These are phyloP conservation scores for Apiospora pterosperma DNA, from an alignment of 2,329 filamentous ascomycete species.

Conservation along the genomic window DNA sequence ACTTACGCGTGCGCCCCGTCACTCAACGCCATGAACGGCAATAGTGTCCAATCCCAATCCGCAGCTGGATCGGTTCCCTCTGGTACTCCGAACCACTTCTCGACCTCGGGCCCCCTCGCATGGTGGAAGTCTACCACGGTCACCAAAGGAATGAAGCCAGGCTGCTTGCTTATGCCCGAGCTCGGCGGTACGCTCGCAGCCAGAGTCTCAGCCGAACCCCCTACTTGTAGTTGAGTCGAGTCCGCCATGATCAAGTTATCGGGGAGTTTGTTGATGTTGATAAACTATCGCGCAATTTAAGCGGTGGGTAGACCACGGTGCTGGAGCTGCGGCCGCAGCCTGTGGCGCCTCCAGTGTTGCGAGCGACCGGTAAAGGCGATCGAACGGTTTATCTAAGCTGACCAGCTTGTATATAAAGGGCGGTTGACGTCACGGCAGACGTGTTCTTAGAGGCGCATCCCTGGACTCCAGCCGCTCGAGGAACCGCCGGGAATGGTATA, in stretches of 20 bases:
- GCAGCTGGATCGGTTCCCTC: constrained; percentile 74
- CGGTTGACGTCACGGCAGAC: neutral
- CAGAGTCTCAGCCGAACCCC: neutral
- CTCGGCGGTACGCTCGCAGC: neutral
- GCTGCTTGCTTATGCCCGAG: constrained; percentile 8
- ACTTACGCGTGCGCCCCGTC: constrained; percentile 91
- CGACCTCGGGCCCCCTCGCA: constrained; percentile 85
- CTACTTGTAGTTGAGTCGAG: neutral
- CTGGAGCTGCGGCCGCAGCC: neutral
- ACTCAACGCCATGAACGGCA: constrained; percentile 95
- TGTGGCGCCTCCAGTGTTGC: neutral
- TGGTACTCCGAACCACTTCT: constrained; percentile 79
- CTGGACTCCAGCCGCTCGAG: neutral
- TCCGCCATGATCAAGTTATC: constrained; percentile 5
- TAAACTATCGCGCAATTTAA: neutral
- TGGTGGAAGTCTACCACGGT: constrained; percentile 83
- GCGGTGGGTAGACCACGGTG: neutral
- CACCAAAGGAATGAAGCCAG: constrained; percentile 63
- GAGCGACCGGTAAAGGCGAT: neutral
- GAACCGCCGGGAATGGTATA: neutral
- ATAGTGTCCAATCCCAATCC: constrained; percentile 84
- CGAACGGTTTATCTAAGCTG: neutral
- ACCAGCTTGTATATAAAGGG: neutral
- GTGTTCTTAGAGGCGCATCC: neutral
- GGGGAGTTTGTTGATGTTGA: neutral